Conservation (phyloP, 2,329 filamentous ascomycete species). For the Tolypocladium guangdongense region DNA sequence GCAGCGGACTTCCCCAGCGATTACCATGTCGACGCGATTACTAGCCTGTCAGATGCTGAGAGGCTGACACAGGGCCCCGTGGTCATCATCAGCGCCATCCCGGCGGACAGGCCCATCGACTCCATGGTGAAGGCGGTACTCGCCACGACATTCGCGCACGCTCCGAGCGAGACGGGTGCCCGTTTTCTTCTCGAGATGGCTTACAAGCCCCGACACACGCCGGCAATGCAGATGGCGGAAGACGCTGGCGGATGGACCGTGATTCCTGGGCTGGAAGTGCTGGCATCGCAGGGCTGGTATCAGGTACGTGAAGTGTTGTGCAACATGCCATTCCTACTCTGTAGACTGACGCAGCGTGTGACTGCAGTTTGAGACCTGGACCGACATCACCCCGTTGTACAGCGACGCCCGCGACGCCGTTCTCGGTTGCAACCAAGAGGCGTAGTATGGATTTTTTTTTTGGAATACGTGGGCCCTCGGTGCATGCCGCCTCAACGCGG, state of each 20-base stretch:
- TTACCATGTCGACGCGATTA: slow-evolving; percentile 60
- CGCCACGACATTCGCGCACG: slow-evolving; percentile 34
- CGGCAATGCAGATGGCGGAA: slow-evolving; percentile 73
- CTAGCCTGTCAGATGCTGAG: slow-evolving; percentile 33
- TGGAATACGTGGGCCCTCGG: neutral
- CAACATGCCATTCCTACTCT: neutral
- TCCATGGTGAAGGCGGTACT: slow-evolving; percentile 55
- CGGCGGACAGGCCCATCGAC: slow-evolving; percentile 78
- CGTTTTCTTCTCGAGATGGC: slow-evolving; percentile 86
- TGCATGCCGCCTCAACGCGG: neutral
- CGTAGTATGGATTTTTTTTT: neutral
- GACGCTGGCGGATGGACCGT: slow-evolving; percentile 65
- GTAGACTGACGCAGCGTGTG: slow-evolving; percentile 8
- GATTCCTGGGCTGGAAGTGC: slow-evolving; percentile 77
- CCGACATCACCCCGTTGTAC: slow-evolving; percentile 66
- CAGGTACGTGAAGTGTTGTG: slow-evolving; percentile 46
- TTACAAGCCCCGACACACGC: slow-evolving; percentile 78
- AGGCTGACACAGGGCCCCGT: slow-evolving; percentile 37
- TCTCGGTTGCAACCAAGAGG: slow-evolving; percentile 20
- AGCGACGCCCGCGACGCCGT: slow-evolving; percentile 54
- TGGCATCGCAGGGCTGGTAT: slow-evolving; percentile 81
- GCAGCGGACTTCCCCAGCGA: slow-evolving; percentile 59
- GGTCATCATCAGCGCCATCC: slow-evolving; percentile 83
- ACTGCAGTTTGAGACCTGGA: slow-evolving; percentile 68
- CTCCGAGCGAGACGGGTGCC: slow-evolving; percentile 20